Percentiles rank a stretch among this genome's conserved stretches.
Evolutionary conservation across 2,329 filamentous ascomycete genomes (phyloP).

Genomic region (Aspergillus bombycis): DNA sequence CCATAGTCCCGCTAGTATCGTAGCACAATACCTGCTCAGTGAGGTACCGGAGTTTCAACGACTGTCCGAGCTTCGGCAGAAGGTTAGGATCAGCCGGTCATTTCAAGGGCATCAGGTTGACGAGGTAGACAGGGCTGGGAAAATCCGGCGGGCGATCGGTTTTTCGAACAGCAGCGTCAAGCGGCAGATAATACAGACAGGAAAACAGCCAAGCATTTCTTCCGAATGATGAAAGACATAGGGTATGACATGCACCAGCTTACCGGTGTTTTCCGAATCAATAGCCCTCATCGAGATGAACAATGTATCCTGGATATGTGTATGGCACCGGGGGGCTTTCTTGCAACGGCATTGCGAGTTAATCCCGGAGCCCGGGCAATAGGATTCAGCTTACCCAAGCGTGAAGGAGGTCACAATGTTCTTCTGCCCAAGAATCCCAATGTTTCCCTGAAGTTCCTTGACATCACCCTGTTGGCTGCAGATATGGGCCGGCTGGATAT

Average conservation of each 20-base stretch:
- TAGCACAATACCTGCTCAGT: too few relatives aligned
- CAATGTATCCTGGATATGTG: slow-evolving; percentile 56
- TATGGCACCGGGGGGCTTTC: slow-evolving; percentile 29
- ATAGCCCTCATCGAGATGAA: neutral
- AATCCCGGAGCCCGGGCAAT: neutral
- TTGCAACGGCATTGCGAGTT: neutral
- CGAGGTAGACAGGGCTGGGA: neutral
- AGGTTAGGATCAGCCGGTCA: too few relatives aligned
- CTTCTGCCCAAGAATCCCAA: neutral
- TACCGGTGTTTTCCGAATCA: slow-evolving; percentile 15
- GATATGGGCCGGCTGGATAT: slow-evolving; percentile 45
- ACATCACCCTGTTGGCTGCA: slow-evolving; percentile 56
- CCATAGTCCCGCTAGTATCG: too few relatives aligned
- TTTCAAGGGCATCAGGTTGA: too few relatives aligned
- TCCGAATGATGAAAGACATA: slow-evolving; percentile 15
- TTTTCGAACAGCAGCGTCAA: slow-evolving; percentile 16
- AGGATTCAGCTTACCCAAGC: neutral
- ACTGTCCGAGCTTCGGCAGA: too few relatives aligned
- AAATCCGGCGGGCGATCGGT: slow-evolving; percentile 5
- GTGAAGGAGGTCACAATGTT: slow-evolving; percentile 9
- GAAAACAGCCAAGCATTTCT: slow-evolving; percentile 11
- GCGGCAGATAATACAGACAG: slow-evolving; percentile 11
- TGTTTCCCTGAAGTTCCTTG: slow-evolving; percentile 35
- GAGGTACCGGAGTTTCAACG: too few relatives aligned
- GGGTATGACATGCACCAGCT: slow-evolving; percentile 10